Percentiles rank a stretch among this genome's conserved stretches.
Evolutionary conservation across 176 grass and related monocot species (phyloP).

Genomic region (Zoysia pacifica): DNA sequence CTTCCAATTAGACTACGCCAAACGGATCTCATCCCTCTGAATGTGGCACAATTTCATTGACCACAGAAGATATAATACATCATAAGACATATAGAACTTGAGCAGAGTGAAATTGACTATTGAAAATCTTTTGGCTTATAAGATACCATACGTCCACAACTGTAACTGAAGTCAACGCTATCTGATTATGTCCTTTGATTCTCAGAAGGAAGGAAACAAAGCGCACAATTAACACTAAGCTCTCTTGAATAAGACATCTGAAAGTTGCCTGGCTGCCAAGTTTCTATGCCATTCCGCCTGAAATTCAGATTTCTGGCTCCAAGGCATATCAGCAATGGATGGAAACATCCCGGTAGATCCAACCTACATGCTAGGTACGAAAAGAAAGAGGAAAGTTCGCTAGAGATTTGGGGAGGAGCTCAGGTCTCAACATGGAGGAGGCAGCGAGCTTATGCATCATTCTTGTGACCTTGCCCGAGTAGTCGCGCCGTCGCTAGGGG

Average conservation of each 20-base stretch:
- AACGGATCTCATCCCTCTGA: slow-evolving; percentile 74
- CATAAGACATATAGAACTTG: not conserved
- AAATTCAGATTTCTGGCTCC: slow-evolving; percentile 81
- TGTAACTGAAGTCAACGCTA: not conserved
- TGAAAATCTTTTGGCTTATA: not conserved
- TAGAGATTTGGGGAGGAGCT: too few species aligned
- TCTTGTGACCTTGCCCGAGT: too few species aligned
- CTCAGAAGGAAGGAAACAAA: not conserved
- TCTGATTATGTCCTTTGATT: not conserved
- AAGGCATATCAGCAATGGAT: slow-evolving; percentile 75
- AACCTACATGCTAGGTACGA: too few species aligned
- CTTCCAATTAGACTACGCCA: slow-evolving; percentile 94
- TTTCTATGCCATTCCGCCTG: slow-evolving; percentile 77
- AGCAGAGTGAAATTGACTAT: not conserved
- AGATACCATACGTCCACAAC: not conserved
- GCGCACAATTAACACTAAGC: not conserved
- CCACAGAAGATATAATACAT: not conserved
- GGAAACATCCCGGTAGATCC: too few species aligned
- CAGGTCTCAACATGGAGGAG: too few species aligned
- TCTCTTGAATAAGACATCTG: not conserved
- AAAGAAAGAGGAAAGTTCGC: too few species aligned
- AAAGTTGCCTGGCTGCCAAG: slow-evolving; percentile 75
- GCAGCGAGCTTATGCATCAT: too few species aligned
- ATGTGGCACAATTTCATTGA: slow-evolving; percentile 18
- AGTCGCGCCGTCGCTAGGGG: too few species aligned